These are phyloP conservation scores for Lasiosphaeria ovina DNA, from an alignment of 495 filamentous ascomycete genomes.

Conservation along the genomic window DNA sequence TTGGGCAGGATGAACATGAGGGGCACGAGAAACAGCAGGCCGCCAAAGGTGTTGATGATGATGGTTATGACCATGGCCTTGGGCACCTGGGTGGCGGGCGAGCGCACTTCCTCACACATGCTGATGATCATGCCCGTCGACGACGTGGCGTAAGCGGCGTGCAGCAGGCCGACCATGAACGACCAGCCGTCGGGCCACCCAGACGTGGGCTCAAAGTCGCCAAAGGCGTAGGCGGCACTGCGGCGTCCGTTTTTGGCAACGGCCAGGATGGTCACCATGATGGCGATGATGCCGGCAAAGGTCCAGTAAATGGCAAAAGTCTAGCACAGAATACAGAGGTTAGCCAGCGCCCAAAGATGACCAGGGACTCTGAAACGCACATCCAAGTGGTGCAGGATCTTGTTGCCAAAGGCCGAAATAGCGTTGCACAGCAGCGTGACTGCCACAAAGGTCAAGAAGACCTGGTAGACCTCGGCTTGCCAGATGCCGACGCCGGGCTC, in stretches of 20 bases:
- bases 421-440: conserved; percentile 53
- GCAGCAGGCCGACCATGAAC: conserved; percentile 47
- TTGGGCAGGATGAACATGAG: conserved; percentile 51
- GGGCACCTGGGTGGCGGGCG: conserved; percentile 48
- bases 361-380: conserved; percentile 28
- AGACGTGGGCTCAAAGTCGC: conserved; percentile 45
- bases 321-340: conserved; percentile 18
- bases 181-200: conserved; percentile 52
- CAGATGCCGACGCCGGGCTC: conserved; percentile 37
- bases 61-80: conserved; percentile 53
- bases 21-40: conserved; percentile 49
- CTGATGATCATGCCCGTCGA: conserved; percentile 55
- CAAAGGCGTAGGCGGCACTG: conserved; percentile 40
- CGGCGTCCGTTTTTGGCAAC: conserved; percentile 46
- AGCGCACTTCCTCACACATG: conserved; percentile 52
- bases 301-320: conserved; percentile 54
- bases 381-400: conserved; percentile 56
- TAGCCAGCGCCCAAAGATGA: too few relatives aligned
- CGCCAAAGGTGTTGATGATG: conserved; percentile 47
- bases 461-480: conserved; percentile 52
- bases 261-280: conserved; percentile 42
- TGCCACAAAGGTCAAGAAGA: conserved; percentile 59
- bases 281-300: conserved; percentile 46
- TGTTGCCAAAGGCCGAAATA: conserved; percentile 57
- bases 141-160: conserved; percentile 50